Evolutionary conservation across 164 flowering plant genomes (phyloP), one percentile per base, ranked within the genome.

Genomic region (Euptelea pleiosperma): DNA sequence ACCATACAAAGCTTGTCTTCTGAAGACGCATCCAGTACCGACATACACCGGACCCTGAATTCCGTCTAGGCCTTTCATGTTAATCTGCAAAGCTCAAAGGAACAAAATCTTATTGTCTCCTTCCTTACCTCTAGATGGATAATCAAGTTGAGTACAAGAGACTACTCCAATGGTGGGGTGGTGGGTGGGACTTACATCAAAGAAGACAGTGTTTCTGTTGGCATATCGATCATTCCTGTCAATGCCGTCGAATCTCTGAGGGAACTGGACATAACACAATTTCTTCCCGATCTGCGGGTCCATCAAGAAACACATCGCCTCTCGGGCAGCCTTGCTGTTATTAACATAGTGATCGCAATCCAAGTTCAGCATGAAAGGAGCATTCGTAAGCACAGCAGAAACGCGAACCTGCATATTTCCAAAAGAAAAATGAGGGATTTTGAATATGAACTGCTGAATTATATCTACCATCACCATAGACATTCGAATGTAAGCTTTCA

Each of bases 231-330:
- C 96, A 14, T 81, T 34, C 71, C 71, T 80, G 60, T 93, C 96
- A 60, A 89, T 89, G 8, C 97, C 96, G 65, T 93, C 98, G 41
- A 93, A 93, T 69, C 96, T 79, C 65, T 89, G 99, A 35, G 98
- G 98, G 61, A 92, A 92, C 58, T 92, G 96, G 14, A 89, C 96
- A 59, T 81, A 92, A 73, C 98, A 89, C 25, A 89, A 87, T 55
- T 77, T 86, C 64, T 70, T 84, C 33, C 98, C 98, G n/a, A 75
- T 58, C 62, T 86, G 96, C 0, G 96, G 93, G 33, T 93, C 98
- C 98, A 93, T 93, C 78, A 93, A 67, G 85, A 93, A 93, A 66
- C 98, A 93, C 98, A 93, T 93, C 19, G 98, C 89, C 63, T 93
- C 98, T 65, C 93, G 57, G 4, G 54, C 82, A 5, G 97, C 99